phyloP scores from a whole-genome alignment of 2,329 filamentous ascomycete species.

The Diplodia intermedia region DNA sequence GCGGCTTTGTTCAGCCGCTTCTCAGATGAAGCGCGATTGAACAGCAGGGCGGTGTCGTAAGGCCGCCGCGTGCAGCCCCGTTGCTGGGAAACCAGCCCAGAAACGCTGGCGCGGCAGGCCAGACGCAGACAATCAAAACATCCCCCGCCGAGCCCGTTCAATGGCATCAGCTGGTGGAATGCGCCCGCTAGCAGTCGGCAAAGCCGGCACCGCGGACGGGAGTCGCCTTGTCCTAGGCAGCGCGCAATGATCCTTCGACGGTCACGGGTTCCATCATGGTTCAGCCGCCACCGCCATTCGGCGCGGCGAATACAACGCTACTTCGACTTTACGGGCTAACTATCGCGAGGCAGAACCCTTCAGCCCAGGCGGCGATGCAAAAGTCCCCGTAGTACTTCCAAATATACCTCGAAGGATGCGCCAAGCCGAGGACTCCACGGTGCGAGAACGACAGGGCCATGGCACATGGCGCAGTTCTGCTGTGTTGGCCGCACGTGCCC shows the following conservation, averaged over 20 bases:
- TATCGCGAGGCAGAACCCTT: conserved; percentile 7
- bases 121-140: neutral
- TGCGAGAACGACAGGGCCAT: conserved; percentile 8
- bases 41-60: neutral
- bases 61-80: neutral
- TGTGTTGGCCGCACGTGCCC: conserved; percentile 18
- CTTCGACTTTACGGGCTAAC: conserved; percentile 1
- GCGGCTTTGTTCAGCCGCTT: conserved; percentile 4
- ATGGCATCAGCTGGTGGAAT: conserved; percentile 13
- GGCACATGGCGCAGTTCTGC: conserved; percentile 23
- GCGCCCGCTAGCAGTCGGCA: conserved; percentile 2
- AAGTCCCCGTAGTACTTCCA: conserved; percentile 5
- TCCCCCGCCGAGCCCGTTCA: neutral
- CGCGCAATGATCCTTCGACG: conserved; percentile 9
- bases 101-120: neutral
- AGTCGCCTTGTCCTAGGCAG: neutral
- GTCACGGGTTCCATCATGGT: conserved; percentile 15
- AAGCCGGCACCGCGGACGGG: conserved; percentile 2
- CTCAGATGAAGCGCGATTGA: neutral
- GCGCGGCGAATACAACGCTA: neutral
- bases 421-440: conserved; percentile 5
- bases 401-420: conserved; percentile 22
- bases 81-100: neutral
- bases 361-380: conserved; percentile 6
- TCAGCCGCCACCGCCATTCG: conserved; percentile 21